Evolutionary conservation across 177 flowering plant genomes (phyloP), one percentile per base, ranked within the genome.

Genomic region (Vitis hybrid): DNA sequence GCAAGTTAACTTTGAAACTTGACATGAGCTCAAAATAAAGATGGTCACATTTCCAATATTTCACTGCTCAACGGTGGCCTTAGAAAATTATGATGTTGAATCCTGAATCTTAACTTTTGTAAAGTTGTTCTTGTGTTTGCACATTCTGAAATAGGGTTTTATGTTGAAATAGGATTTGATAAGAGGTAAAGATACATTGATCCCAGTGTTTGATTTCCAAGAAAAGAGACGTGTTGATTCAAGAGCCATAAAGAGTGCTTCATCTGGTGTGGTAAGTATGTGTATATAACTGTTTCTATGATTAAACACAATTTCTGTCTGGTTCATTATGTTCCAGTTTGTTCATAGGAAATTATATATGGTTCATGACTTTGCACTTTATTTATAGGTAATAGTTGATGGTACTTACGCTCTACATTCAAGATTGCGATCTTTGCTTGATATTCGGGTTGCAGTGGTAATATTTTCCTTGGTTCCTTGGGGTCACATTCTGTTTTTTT

Each of bases 371-470:
- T 65, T 67, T 15, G 3, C 51, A 9, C 51, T 56, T 55, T 66
- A 51, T 50, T 70, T 67, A 39, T 75, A 95, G 99, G 98, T 96
- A 49, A 88, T 96, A 70, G 92, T 96, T 75, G 99, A 96, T 85
- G 99, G 99, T 61, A 92, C 97, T 39, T 96, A 91, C 83, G 99
- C 98, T 39, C 79, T 96, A 45, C 93, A 96, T 80, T 88, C 97
- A 76, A 90, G 86, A 75, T 78, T 96, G 80, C 94, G 97, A 26
- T 92, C 98, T 71, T 78, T 90, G 83, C 88, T 96, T 12, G 99
- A 96, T 72, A 93, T 96, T 75, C 87, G 98, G 62, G 99, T 96
- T 77, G 99, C 98, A 66, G 99, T 96, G 91, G 99, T 96, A 90
- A 78, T 15, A 66, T 73, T 65, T 51, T 53, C 26, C 26, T 22